Base-by-base conservation (phyloP, 225 moss, liverwort and hornwort species). In the Neckera pumila region DNA sequence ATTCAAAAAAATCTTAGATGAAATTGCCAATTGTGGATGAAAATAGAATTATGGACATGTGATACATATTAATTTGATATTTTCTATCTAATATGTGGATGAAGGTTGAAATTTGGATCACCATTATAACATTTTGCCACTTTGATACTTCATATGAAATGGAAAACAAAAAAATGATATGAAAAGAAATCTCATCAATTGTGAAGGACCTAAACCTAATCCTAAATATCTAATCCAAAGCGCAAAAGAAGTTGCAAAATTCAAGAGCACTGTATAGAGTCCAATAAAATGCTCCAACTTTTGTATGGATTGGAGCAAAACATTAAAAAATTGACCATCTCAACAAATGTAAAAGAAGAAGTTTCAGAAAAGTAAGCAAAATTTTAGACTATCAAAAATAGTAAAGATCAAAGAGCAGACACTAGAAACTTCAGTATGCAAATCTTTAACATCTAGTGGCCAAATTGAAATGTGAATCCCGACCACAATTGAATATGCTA, bases 401-500 rank as follows among this genome's bases (percentile, higher is more conserved):
- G 1, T 7, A 0, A 38, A 69, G 23, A 11, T 2, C 4, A 38
- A 23, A 1, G 38, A 69, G 2, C 23, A 40, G 40, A 13, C 2
- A 38, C 38, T 40, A 2, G 23, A 47, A 23, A 7, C 22, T 69
- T 25, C 6, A 40, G 14, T 40, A 9, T 2, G 0, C 40, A 70
- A 40, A 14, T 36, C 26, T 42, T 42, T 14, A 7, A 71, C 71
- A 71, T 42, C 14, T 26, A 26, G 19, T 26, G 15, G 15, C 42
- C 4, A 71, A 25, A 14, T 71, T 71, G 42, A 26, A 42, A 25
- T 71, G 15, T 71, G 9, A 71, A 26, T 15, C 9, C 3, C 3
- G 0, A 14, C 14, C 8, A 42, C 0, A 1, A 1, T 1, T 8
- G 0, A 25, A 71, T 42, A 42, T 2, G 1, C 5, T 42, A 7